Conservation (phyloP, 2,329 filamentous ascomycete species). For the Fusarium sublunatum region DNA sequence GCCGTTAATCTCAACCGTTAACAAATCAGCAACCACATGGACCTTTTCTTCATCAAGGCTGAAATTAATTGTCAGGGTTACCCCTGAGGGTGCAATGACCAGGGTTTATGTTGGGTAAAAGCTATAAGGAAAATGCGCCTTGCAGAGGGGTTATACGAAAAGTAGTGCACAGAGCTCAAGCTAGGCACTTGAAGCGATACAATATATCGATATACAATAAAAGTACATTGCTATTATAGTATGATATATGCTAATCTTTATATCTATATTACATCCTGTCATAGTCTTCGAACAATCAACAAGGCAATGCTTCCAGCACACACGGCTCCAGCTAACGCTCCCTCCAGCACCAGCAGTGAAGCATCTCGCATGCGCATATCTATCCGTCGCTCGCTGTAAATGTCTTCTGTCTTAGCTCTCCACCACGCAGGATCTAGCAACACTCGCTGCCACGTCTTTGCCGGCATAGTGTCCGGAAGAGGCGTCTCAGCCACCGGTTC, state of each 20-base stretch:
- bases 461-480: constrained; percentile 1
- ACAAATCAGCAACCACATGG: constrained; percentile 24
- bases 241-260: constrained; percentile 35
- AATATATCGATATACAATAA: not conserved
- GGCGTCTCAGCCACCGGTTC: constrained; percentile 21
- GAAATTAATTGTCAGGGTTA: constrained; percentile 36
- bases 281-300: constrained; percentile 55
- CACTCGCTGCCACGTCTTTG: constrained; percentile 56
- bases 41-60: constrained; percentile 23
- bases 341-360: constrained; percentile 75
- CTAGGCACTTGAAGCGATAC: no score
- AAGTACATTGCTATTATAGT: constrained; percentile 24
- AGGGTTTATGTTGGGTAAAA: constrained; percentile 10
- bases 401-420: constrained; percentile 63
- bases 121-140: constrained; percentile 6
- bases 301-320: constrained; percentile 66
- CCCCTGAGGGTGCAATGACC: constrained; percentile 30
- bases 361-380: constrained; percentile 75
- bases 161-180: not conserved
- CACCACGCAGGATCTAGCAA: constrained; percentile 58
- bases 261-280: constrained; percentile 34
- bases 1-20: constrained; percentile 28
- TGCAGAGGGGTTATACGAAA: not conserved
- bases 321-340: constrained; percentile 73
- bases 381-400: constrained; percentile 74